Evolutionary conservation across 371 early-diverging fungal species (phyloP), one percentile per base, ranked within the genome.

Genomic region (Mucor piriformis): DNA sequence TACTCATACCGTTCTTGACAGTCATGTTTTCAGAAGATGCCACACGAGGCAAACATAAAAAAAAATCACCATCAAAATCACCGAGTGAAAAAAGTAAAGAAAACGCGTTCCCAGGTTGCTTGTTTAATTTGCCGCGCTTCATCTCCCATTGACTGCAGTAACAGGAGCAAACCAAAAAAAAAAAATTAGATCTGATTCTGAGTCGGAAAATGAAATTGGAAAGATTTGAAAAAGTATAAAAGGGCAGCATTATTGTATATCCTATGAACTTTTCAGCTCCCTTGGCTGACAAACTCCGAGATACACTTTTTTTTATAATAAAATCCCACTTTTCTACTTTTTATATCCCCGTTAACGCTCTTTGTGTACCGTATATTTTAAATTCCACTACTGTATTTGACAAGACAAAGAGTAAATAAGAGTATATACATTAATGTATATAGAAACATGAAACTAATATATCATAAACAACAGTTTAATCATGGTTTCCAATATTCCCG

Each of bases 271-370:
- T 71, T 56, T 77, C 77, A 77, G 74, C 77, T 67, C 64, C 69
- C 64, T 72, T 71, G 69, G 75, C 75, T 74, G 75, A 74, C 76
- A 63, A 72, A 69, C 55, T 70, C 63, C 59, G 67, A 62, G 61
- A 61, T 59, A 74, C 75, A 61, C 67, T 72, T 72, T 67, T 65
- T 63, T 73, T 69, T 50, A 35, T 44, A 63, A 63, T 42, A 52
- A 64, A 58, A 15, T 55, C 67, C 57, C 27, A 40, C 48, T 54
- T 32, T 46, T 51, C 3, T 48, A 61, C n/a, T 70, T 38, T 55
- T 65, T 58, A 48, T 20, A 50, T 23, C 34, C 23, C 43, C 42
- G 7, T 43, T 21, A 8, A 16, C 18, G 18, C 43, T 8, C 21
- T 21, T 29, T 43, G 43, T 43, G 43, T 43, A 20, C 43, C 43